These are phyloP conservation scores for Annulohypoxylon nitens DNA, from an alignment of 495 filamentous ascomycete genomes.

Conservation along the genomic window DNA sequence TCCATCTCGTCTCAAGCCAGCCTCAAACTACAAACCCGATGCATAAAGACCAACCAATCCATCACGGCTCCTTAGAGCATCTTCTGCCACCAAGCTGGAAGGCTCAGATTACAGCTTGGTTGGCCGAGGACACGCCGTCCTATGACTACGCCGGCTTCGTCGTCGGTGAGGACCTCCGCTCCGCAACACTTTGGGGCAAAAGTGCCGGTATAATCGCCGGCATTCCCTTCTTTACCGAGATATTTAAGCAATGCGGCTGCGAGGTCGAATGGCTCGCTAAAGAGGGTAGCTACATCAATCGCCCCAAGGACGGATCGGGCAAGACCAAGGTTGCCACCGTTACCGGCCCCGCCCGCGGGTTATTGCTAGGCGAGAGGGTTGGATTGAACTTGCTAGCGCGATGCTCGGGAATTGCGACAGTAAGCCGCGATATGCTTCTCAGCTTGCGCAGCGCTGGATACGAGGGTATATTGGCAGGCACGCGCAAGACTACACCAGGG, in stretches of 20 bases:
- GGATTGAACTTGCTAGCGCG: constrained; percentile 92
- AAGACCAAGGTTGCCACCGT: constrained; percentile 81
- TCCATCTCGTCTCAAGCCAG: no score
- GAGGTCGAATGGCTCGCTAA: constrained; percentile 85
- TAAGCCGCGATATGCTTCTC: constrained; percentile 65
- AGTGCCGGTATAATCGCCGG: constrained; percentile 88
- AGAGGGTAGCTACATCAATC: constrained; percentile 77
- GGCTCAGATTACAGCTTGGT: constrained; percentile 82
- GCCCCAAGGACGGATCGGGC: constrained; percentile 61
- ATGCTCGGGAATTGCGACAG: constrained; percentile 91
- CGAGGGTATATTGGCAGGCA: constrained; percentile 88
- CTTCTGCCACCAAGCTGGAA: constrained; percentile 90
- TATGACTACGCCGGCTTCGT: constrained; percentile 98
- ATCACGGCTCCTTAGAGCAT: constrained; percentile 80
- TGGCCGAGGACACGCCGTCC: constrained; percentile 93
- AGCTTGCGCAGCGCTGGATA: constrained; percentile 74
- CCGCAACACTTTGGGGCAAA: constrained; percentile 91
- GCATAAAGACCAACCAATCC: constrained; percentile 57
- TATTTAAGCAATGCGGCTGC: constrained; percentile 91
- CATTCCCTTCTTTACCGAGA: constrained; percentile 94
- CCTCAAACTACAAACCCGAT: constrained; percentile 14
- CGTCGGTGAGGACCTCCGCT: constrained; percentile 81
- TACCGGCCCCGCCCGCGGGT: constrained; percentile 82
- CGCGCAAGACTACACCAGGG: constrained; percentile 95
- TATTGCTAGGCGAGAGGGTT: constrained; percentile 92